Conservation (phyloP, 352 stramenopile species). For the Phytophthora tentaculata region DNA sequence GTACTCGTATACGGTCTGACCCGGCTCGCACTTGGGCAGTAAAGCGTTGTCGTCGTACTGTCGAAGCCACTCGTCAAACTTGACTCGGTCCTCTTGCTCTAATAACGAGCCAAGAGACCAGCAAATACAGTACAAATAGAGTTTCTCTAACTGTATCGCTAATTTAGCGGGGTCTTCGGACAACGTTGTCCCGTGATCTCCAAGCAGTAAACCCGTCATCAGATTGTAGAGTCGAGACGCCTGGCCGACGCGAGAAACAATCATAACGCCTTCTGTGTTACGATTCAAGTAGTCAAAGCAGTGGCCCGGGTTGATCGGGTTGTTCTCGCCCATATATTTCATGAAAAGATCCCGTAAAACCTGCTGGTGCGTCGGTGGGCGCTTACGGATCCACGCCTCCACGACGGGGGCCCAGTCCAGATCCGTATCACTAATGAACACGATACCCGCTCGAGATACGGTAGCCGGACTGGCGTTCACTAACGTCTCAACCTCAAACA, state of each 20-base stretch:
- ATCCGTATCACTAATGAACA: slow-evolving; percentile 98
- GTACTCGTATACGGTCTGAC: slow-evolving; percentile 94
- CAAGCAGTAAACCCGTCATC: slow-evolving; percentile 92
- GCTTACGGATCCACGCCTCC: slow-evolving; percentile 96
- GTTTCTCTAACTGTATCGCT: slow-evolving; percentile 91
- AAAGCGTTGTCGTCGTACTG: slow-evolving; percentile 92
- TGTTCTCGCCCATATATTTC: slow-evolving; percentile 97
- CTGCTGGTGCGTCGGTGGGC: slow-evolving; percentile 83
- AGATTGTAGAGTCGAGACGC: slow-evolving; percentile 85
- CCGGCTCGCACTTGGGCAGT: slow-evolving; percentile 91
- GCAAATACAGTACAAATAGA: slow-evolving; percentile 97
- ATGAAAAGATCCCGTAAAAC: slow-evolving; percentile 93
- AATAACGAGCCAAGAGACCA: slow-evolving; percentile 97
- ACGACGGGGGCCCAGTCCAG: slow-evolving; percentile 97
- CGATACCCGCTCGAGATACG: slow-evolving; percentile 96
- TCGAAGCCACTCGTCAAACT: slow-evolving; percentile 96
- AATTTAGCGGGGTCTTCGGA: slow-evolving; percentile 75
- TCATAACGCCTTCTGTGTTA: slow-evolving; percentile 94
- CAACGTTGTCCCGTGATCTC: slow-evolving; percentile 72
- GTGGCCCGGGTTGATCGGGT: slow-evolving; percentile 92
- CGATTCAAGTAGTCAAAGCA: slow-evolving; percentile 97
- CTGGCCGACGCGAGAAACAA: slow-evolving; percentile 92
- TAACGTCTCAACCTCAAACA: slow-evolving; percentile 98
- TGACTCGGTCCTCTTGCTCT: slow-evolving; percentile 95
- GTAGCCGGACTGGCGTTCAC: slow-evolving; percentile 97